Conservation (phyloP, 176 grass and related monocot genomes). For the Aechmea fasciata region DNA sequence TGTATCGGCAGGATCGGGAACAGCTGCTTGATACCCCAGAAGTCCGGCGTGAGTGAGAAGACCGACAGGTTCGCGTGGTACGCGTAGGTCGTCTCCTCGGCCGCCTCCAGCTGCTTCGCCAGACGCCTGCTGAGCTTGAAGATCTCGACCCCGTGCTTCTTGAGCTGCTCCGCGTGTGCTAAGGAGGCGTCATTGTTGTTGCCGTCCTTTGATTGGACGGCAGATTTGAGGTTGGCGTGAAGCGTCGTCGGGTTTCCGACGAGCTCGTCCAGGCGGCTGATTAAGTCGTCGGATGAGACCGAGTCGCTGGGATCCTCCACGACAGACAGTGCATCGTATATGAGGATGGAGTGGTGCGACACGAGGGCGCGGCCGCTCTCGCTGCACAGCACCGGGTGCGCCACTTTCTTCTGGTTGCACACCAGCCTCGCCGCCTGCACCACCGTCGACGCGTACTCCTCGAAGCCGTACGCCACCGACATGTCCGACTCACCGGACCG, state of each 20-base stretch:
- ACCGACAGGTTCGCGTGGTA: neutral
- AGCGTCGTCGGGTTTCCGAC: neutral
- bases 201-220: neutral
- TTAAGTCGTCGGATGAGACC: neutral
- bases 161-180: constrained; percentile 2
- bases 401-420: neutral
- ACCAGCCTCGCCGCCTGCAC: constrained; percentile 14
- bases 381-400: constrained; percentile 11
- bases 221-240: neutral
- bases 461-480: constrained; percentile 26
- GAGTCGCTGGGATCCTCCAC: constrained; percentile 13
- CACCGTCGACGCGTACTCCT: constrained; percentile 20
- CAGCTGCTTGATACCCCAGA: neutral
- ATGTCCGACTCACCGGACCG: constrained; percentile 19
- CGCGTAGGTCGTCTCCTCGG: neutral
- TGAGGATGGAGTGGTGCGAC: constrained; percentile 22
- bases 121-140: constrained; percentile 12
- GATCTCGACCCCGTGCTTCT: constrained; percentile 20
- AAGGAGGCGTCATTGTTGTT: neutral
- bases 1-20: neutral
- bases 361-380: constrained; percentile 20
- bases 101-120: constrained; percentile 1
- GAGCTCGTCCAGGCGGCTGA: neutral
- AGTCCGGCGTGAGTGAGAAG: neutral
- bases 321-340: constrained; percentile 14